Evolutionary conservation across 495 filamentous ascomycete species (phyloP), one percentile per base, ranked within the genome.

Genomic region (Hypoxylon perforatum): DNA sequence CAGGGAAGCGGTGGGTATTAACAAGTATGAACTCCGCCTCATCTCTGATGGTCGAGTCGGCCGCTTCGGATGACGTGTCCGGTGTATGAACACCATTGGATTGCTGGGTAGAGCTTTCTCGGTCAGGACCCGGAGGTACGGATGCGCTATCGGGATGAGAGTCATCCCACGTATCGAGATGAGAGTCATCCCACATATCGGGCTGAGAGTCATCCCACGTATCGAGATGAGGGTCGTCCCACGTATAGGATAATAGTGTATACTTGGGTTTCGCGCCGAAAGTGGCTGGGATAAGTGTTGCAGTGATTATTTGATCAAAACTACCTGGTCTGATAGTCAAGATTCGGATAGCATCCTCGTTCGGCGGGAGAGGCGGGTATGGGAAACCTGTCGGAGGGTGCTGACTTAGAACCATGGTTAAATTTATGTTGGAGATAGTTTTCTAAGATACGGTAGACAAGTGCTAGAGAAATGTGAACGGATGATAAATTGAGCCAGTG

Each of bases 91-190:
- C 7, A 7, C 25, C 7, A 7, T 3, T 7, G 3, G 25, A 28
- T 28, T 28, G 25, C 12, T 38, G 35, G 3, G 45, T 25, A 23
- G 45, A 25, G 1, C 6, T 14, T 50, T 11, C 47, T 35, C 28
- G 47, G 47, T 25, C 19, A 11, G 19, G 21, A 1, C 3, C 21
- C 19, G 47, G 17, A 30, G 36, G 12, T 11, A 12, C 4, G 9
- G 35, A 2, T 18, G 33, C 12, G 23, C 21, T 21, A n/a, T 38
- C 52, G 28, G 52, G 52, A 12, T 44, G 45, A 0, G 52, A 22
- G n/a, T 56, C 36, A 18, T 21, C 61, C 70, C 70, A 72, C 2
- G 70, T 69, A 44, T 72, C n/a, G n/a, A n/a, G n/a, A n/a, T n/a
- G n/a, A n/a, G n/a, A n/a, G n/a, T n/a, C 30, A 11, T 35, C 30